Evolutionary conservation across 257 asterid species (phyloP).

Genomic region (Handroanthus guayacan): DNA sequence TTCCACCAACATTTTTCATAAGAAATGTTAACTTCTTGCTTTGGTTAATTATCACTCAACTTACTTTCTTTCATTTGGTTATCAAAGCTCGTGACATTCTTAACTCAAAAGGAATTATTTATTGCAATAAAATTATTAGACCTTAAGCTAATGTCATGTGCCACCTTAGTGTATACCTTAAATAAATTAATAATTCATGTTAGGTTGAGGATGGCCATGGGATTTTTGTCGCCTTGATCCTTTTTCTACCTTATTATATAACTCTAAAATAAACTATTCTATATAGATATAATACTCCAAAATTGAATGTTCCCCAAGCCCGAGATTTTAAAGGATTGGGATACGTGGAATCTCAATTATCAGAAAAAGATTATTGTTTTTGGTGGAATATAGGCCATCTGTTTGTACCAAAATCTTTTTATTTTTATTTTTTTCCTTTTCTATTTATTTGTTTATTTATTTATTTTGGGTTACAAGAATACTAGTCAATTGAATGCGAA

Average conservation of each 20-base stretch:
- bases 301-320: constrained; percentile 1
- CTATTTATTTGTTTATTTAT: background rate
- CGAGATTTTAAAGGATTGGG: background rate
- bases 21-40: background rate
- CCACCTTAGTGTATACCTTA: background rate
- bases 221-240: constrained; percentile 18
- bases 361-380: background rate
- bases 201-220: constrained; percentile 22
- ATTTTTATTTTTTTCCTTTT: background rate
- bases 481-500: too few species aligned
- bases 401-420: background rate
- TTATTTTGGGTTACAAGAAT: background rate
- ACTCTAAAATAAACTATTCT: background rate
- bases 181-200: background rate
- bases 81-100: background rate
- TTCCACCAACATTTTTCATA: background rate
- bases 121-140: background rate
- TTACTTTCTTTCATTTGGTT: background rate
- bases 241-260: background rate
- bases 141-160: background rate
- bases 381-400: constrained; percentile 18
- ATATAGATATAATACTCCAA: background rate
- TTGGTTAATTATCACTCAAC: background rate
- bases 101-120: background rate
- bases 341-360: background rate